Base-by-base conservation (phyloP, 163 green algal species). In the Coccomyxa subellipsoidea region DNA sequence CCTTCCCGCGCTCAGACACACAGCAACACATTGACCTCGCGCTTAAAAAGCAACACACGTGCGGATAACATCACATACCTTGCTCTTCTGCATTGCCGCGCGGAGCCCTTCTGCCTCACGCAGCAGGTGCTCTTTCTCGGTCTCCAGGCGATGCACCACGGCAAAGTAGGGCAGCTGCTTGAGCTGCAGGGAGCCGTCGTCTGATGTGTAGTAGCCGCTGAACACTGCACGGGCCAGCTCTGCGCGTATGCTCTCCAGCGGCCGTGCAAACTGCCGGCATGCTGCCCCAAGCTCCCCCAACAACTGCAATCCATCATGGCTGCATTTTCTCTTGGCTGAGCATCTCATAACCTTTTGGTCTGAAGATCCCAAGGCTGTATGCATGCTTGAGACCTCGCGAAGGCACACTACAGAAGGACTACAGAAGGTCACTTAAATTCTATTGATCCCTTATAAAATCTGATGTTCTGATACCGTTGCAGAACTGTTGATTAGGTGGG, bases 71-170 rank as follows among this genome's bases (percentile, higher is more conserved):
- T 18, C 1, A 59, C 47, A 54, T 59, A 59, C 47, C 47, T 59
- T 59, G 2, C 23, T 12, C 23, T 59, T 18, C 23, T 59, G 47
- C 15, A 59, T 59, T 59, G 47, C 47, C 23, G 47, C 47, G 47
- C 47, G 47, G 0, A 8, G 5, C 15, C 47, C 47, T 8, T 59
- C 47, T 59, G 47, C 47, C 23, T 59, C 47, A 31, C 73, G 39
- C 70, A 72, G 69, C 29, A 85, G 40, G 59, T 78, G 47, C 59
- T 71, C 29, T 31, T 85, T 85, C 34, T 85, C 77, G 35, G 36
- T 31, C 53, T 85, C 77, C 77, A 85, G 40, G 21, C 77, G 69
- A 36, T 85, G 54, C 40, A 81, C 77, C 36, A 76, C 82, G 15
- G 70, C 66, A 47, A 80, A 83, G 77, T 80, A 82, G 29, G 82